phyloP scores from a whole-genome alignment of 768 basidiomycete species.

The Megacollybia marginata region DNA sequence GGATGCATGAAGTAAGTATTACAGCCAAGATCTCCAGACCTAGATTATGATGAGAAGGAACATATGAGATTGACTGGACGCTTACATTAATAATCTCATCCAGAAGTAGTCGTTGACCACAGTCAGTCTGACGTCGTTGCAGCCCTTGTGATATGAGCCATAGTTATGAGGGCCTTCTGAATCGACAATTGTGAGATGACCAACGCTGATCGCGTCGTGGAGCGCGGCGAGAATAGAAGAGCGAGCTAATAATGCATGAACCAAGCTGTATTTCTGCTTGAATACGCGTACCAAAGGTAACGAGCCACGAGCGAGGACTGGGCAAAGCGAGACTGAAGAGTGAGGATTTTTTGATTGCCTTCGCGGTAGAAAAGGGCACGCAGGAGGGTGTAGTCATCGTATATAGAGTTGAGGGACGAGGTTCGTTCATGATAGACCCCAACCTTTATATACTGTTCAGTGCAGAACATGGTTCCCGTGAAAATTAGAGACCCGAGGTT shows the following conservation, averaged over 20 bases:
- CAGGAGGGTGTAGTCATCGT: neutral
- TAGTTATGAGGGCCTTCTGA: constrained; percentile 53
- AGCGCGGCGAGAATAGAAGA: constrained; percentile 53
- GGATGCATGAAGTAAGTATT: constrained; percentile 17
- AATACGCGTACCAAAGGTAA: constrained; percentile 35
- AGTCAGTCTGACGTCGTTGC: constrained; percentile 53
- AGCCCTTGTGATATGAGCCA: constrained; percentile 49
- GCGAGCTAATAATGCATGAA: constrained; percentile 34
- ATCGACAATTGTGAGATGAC: constrained; percentile 57
- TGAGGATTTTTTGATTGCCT: constrained; percentile 34
- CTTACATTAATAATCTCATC: constrained; percentile 58
- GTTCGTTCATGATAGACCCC: too few relatives aligned
- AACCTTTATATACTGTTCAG: too few relatives aligned
- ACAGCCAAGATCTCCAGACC: constrained; percentile 62
- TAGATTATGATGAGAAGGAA: constrained; percentile 18
- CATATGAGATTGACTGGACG: constrained; percentile 6
- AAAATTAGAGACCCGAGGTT: too few relatives aligned
- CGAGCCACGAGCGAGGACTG: constrained; percentile 41
- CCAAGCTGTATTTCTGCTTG: constrained; percentile 1
- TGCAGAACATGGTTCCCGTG: too few relatives aligned
- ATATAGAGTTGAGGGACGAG: too few relatives aligned
- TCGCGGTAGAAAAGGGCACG: constrained; percentile 15
- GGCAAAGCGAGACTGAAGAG: constrained; percentile 36
- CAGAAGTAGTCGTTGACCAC: constrained; percentile 59
- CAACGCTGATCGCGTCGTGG: constrained; percentile 48